Evolutionary conservation across 768 basidiomycete genomes (phyloP).

Genomic region (Leccinellum luteum): DNA sequence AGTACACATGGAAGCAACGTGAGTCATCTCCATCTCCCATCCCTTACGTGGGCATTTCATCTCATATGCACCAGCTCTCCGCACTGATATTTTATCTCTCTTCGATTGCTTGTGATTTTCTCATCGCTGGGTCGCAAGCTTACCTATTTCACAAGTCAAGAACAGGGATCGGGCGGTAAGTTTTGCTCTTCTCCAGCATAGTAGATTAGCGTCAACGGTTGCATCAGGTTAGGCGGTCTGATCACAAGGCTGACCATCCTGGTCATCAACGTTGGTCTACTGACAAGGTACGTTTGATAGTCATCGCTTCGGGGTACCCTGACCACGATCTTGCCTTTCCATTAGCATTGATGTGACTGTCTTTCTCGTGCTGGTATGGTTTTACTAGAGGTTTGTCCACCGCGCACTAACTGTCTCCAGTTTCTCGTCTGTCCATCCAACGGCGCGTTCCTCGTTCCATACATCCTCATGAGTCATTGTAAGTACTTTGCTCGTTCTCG

Average conservation of each 20-base stretch:
- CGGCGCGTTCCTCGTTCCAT: constrained; percentile 36
- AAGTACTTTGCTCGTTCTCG: neutral
- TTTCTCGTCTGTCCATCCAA: constrained; percentile 36
- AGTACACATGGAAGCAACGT: constrained; percentile 33
- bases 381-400: neutral
- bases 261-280: constrained; percentile 35
- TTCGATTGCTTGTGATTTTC: constrained; percentile 33
- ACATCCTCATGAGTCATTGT: constrained; percentile 40
- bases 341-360: constrained; percentile 29
- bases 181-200: neutral
- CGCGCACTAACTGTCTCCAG: constrained; percentile 15
- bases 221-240: constrained; percentile 28
- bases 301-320: neutral
- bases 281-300: constrained; percentile 30
- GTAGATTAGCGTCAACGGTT: neutral
- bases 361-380: constrained; percentile 25
- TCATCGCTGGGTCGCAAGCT: constrained; percentile 34
- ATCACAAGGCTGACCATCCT: constrained; percentile 33
- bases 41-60: neutral
- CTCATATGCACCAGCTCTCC: constrained; percentile 19
- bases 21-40: neutral
- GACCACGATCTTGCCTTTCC: neutral
- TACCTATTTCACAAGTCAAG: constrained; percentile 34
- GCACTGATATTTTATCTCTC: constrained; percentile 33
- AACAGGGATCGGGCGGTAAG: constrained; percentile 28